These are phyloP conservation scores for Coemansia sp. DNA, from an alignment of 192 early-diverging fungal species.

Conservation along the genomic window DNA sequence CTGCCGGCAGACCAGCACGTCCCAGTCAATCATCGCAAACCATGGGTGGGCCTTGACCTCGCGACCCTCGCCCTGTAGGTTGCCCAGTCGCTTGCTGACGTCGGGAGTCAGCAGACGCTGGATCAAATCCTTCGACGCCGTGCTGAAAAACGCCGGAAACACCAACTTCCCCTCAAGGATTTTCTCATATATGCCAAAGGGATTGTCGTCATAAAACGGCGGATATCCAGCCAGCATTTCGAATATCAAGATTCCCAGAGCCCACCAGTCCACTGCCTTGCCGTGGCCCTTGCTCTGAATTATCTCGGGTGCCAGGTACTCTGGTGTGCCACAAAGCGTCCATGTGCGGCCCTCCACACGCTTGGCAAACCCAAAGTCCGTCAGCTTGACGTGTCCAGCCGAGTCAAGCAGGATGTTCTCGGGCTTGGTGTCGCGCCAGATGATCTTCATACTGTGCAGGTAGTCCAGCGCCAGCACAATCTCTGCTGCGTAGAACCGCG, in stretches of 20 bases:
- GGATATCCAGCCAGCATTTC: slow-evolving; percentile 98
- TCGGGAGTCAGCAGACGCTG: slow-evolving; percentile 89
- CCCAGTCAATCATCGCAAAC: slow-evolving; percentile 93
- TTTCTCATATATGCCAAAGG: slow-evolving; percentile 99
- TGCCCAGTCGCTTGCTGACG: slow-evolving; percentile 89
- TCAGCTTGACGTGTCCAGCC: slow-evolving; percentile 92
- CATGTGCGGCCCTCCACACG: slow-evolving; percentile 85
- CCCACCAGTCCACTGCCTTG: slow-evolving; percentile 99
- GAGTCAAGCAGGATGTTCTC: slow-evolving; percentile 84
- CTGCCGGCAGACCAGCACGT: slow-evolving; percentile 71
- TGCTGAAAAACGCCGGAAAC: slow-evolving; percentile 86
- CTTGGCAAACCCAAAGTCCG: slow-evolving; percentile 99
- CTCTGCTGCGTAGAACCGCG: slow-evolving; percentile 92
- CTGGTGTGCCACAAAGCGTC: slow-evolving; percentile 97
- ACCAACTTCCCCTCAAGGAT: slow-evolving; percentile 87
- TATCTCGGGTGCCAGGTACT: slow-evolving; percentile 96
- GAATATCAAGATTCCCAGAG: slow-evolving; percentile 93
- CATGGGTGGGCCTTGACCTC: slow-evolving; percentile 94
- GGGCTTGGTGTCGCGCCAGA: slow-evolving; percentile 96
- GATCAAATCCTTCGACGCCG: slow-evolving; percentile 84
- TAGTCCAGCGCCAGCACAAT: slow-evolving; percentile 95
- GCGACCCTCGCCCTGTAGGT: slow-evolving; percentile 84
- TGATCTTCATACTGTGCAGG: slow-evolving; percentile 88
- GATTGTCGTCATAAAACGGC: slow-evolving; percentile 97
- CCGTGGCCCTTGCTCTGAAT: slow-evolving; percentile 97